These are phyloP conservation scores for Exsudoporus frostii DNA, from an alignment of 768 basidiomycete genomes.

Conservation along the genomic window DNA sequence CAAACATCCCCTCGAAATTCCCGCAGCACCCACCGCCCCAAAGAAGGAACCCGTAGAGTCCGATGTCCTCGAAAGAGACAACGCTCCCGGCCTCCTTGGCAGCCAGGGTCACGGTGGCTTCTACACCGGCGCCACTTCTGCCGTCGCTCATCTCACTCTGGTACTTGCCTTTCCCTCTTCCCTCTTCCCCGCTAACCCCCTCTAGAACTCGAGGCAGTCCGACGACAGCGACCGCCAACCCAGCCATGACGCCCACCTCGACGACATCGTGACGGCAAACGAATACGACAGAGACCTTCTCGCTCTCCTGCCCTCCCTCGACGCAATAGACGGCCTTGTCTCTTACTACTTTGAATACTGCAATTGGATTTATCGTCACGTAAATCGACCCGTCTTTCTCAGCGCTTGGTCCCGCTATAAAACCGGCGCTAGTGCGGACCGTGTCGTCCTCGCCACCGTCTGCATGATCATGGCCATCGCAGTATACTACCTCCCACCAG, in stretches of 20 bases:
- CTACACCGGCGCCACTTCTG: constrained; percentile 78
- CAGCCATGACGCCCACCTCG: constrained; percentile 42
- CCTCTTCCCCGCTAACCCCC: constrained; percentile 17
- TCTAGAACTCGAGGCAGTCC: constrained; percentile 45
- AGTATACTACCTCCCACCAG: constrained; percentile 64
- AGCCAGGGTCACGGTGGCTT: constrained; percentile 63
- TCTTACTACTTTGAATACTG: constrained; percentile 80
- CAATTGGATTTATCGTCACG: constrained; percentile 83
- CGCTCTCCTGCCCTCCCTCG: constrained; percentile 57
- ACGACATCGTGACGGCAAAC: constrained; percentile 42
- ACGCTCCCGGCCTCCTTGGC: constrained; percentile 63
- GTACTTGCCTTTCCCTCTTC: constrained; percentile 33
- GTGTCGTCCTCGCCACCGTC: constrained; percentile 66
- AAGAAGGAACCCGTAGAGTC: constrained; percentile 54
- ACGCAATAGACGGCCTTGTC: constrained; percentile 71
- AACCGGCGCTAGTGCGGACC: constrained; percentile 59
- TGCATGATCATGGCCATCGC: constrained; percentile 75
- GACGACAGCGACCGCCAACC: constrained; percentile 52
- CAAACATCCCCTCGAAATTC: constrained; percentile 25
- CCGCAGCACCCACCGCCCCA: constrained; percentile 34
- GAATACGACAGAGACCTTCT: constrained; percentile 76
- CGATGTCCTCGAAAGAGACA: constrained; percentile 45
- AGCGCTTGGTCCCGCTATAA: constrained; percentile 75
- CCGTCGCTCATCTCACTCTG: constrained; percentile 63
- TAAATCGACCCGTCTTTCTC: constrained; percentile 60